phyloP scores from a whole-genome alignment of 2,329 filamentous ascomycete species.

The Ceratocystis diversiconidia region DNA sequence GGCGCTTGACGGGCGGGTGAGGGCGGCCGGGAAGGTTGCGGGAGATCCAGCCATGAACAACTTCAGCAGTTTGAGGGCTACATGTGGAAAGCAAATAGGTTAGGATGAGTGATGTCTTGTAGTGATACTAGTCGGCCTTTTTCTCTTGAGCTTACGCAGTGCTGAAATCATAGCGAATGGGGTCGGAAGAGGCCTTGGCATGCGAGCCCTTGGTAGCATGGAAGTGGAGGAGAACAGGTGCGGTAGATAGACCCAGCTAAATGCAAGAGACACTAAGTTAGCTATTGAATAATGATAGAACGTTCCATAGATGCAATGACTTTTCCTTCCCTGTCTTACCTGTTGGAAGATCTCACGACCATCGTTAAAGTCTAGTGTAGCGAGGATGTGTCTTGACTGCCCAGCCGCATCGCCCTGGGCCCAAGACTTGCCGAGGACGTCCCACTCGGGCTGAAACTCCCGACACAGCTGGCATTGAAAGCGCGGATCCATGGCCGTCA shows the following conservation, averaged over 20 bases:
- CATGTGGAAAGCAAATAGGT: constrained; percentile 2
- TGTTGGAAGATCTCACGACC: constrained; percentile 77
- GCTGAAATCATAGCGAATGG: constrained; percentile 73
- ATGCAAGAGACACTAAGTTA: not conserved
- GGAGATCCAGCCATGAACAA: constrained; percentile 63
- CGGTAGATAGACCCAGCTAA: constrained; percentile 84
- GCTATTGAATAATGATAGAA: not conserved
- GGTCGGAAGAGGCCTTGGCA: constrained; percentile 53
- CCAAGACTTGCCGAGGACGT: constrained; percentile 76
- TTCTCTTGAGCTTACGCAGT: constrained; percentile 45
- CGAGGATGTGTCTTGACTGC: constrained; percentile 61
- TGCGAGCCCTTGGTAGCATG: constrained; percentile 65
- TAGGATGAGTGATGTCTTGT: constrained; percentile 3
- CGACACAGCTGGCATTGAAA: constrained; percentile 78
- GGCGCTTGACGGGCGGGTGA: constrained; percentile 64
- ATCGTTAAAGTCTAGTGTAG: constrained; percentile 73
- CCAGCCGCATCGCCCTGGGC: constrained; percentile 64
- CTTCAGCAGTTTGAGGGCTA: constrained; percentile 62
- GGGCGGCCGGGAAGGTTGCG: constrained; percentile 66
- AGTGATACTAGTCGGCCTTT: not conserved
- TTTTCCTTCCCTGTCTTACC: constrained; percentile 48
- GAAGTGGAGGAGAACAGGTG: constrained; percentile 78
- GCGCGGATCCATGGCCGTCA: constrained; percentile 72
- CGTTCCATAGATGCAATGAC: not conserved
- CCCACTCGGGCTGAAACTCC: constrained; percentile 91